Evolutionary conservation across 2,329 filamentous ascomycete species (phyloP).

Genomic region (Byssochlamys sp.): DNA sequence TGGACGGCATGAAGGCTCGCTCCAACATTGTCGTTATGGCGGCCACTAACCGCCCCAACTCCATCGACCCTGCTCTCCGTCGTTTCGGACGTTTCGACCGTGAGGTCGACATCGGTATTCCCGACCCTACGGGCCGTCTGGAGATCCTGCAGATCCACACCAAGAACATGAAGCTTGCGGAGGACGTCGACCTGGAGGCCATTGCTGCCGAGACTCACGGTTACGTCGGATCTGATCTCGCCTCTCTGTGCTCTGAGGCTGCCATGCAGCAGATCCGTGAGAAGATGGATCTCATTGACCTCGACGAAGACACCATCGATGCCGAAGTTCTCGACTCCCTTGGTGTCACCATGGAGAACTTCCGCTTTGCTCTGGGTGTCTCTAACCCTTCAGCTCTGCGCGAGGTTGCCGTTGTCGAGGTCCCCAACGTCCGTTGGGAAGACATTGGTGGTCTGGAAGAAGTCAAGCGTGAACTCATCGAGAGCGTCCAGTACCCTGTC

Average conservation of each 20-base stretch:
- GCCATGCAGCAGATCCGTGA: constrained; percentile 99
- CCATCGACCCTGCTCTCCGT: constrained; percentile 91
- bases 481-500: constrained; percentile 97
- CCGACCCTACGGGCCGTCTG: constrained; percentile 92
- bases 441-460: constrained; percentile 96
- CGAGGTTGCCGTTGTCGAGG: constrained; percentile 97
- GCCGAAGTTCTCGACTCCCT: constrained; percentile 96
- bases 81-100: constrained; percentile 98
- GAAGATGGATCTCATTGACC: constrained; percentile 99
- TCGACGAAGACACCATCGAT: constrained; percentile 97
- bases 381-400: constrained; percentile 97
- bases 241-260: constrained; percentile 94
- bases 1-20: constrained; percentile 99
- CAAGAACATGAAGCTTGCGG: constrained; percentile 99
- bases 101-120: constrained; percentile 96
- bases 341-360: constrained; percentile 99
- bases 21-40: constrained; percentile 99
- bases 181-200: constrained; percentile 92
- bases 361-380: constrained; percentile 93
- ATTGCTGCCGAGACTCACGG: constrained; percentile 97
- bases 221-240: constrained; percentile 97
- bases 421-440: constrained; percentile 98
- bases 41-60: constrained; percentile 96
- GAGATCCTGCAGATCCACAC: constrained; percentile 99
- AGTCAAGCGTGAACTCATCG: constrained; percentile 98